Base-by-base conservation (phyloP, 495 filamentous ascomycete genomes). In the Lophiotrema nucula region DNA sequence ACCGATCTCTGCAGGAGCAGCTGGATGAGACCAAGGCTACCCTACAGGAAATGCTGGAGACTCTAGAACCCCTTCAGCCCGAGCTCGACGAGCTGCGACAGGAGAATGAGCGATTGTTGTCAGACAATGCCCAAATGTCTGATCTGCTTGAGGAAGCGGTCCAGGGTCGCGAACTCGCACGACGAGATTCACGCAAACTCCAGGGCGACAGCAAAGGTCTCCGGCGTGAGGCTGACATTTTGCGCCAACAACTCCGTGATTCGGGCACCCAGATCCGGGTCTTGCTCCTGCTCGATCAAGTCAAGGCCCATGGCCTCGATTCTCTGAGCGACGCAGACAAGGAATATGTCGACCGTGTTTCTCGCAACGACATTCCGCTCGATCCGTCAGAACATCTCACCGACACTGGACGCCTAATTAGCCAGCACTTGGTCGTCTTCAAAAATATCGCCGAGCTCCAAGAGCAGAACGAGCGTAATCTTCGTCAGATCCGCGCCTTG, bases 221-320 rank as follows among this genome's bases (percentile, higher is more conserved):
- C 5, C 77, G 82, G 37, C 83, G 83, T 15, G 91, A 97, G 71
- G 79, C 81, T 24, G 85, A 88, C 48, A 84, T 97, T 49, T 77
- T 96, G 12, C 87, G 86, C 25, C 87, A 92, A 58, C 82, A 97
- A 67, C 77, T 97, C n/a, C 84, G 93, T 23, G 93, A 97, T 74
- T 79, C 96, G 18, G 90, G 90, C 61, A 82, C 86, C 0, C 90
- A 97, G 68, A 81, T 96, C 61, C 93, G 95, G 72, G 80, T 96
- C 39, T 78, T 99, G 1, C 79, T 96, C 8, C 80, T 90, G 65
- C 92, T 95, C 69, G 78, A 89, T 26, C 84, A 93, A 53, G 79
- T 86, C 21, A 75, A 81, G 24, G 90, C 92, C 66, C 84, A 91
- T 69, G 92, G 91, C 18, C 72, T 90, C 43, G 84, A 86, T 47